A percentile compares a stretch with the other conserved stretches of the same genome.
These are phyloP conservation scores for Colletotrichum chlorophyti DNA, from an alignment of 2,329 filamentous ascomycete species.

Conservation along the genomic window DNA sequence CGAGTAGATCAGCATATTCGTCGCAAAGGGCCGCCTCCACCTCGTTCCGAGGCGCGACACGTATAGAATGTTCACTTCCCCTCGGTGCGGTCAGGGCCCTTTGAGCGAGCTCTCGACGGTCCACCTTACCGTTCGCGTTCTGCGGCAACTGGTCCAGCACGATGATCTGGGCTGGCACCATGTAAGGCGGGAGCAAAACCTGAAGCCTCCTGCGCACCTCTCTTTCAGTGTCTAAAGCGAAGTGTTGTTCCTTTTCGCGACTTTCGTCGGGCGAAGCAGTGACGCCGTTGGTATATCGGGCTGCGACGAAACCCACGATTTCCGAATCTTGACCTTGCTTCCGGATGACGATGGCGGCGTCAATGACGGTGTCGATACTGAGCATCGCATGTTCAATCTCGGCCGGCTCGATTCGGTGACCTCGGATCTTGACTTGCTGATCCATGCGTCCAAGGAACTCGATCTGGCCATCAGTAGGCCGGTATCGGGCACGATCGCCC, in stretches of 20 bases:
- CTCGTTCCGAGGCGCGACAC: constrained; percentile 17
- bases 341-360: constrained; percentile 30
- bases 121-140: constrained; percentile 35
- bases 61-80: too few species aligned
- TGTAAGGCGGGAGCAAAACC: constrained; percentile 29
- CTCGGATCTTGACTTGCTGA: constrained; percentile 38
- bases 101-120: constrained; percentile 22
- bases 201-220: not conserved
- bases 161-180: constrained; percentile 33
- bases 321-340: not conserved
- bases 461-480: constrained; percentile 30
- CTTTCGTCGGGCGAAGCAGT: not conserved
- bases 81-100: not conserved
- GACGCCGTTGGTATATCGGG: not conserved
- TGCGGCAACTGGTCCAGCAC: constrained; percentile 35
- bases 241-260: not conserved
- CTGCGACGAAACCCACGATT: not conserved
- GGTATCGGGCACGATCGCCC: constrained; percentile 30
- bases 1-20: constrained; percentile 9
- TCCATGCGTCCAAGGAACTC: constrained; percentile 39
- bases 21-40: constrained; percentile 29
- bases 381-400: constrained; percentile 35
- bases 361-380: constrained; percentile 18
- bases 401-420: constrained; percentile 36
- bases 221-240: not conserved